phyloP scores from a whole-genome alignment of 208 protist genomes.

The Crithidia brevicula region DNA sequence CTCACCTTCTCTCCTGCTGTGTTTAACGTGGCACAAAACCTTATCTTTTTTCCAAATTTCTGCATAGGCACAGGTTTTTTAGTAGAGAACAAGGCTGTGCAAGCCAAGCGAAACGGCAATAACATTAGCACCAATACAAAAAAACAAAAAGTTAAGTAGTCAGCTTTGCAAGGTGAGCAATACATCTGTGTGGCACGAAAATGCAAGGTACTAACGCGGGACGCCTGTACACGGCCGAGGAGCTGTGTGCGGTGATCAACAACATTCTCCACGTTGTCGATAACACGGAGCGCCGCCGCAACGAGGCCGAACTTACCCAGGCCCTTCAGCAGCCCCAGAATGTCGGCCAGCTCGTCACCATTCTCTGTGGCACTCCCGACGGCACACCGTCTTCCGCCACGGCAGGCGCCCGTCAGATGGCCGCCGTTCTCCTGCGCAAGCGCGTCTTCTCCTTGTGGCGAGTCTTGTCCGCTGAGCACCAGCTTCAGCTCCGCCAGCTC shows the following conservation, averaged over 20 bases:
- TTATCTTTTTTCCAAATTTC: no score
- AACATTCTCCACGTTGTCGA: slow-evolving; percentile 56
- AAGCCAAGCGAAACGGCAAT: no score
- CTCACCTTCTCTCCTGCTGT: no score
- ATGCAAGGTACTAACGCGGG: neutral
- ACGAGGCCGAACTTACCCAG: slow-evolving; percentile 48
- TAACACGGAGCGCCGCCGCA: slow-evolving; percentile 72
- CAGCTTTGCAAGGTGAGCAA: neutral
- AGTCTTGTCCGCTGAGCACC: slow-evolving; percentile 39
- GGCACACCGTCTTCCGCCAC: slow-evolving; percentile 26
- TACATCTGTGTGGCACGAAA: neutral
- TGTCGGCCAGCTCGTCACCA: slow-evolving; percentile 51
- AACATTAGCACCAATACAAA: no score
- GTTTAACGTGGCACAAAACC: no score
- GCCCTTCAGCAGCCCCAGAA: slow-evolving; percentile 48
- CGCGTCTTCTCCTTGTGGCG: slow-evolving; percentile 78
- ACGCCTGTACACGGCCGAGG: slow-evolving; percentile 32
- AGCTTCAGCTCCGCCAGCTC: slow-evolving; percentile 55
- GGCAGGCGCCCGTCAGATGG: slow-evolving; percentile 78
- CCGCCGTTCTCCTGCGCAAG: slow-evolving; percentile 83
- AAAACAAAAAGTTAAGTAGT: slow-evolving; percentile 13
- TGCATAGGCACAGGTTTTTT: no score
- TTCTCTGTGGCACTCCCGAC: slow-evolving; percentile 41
- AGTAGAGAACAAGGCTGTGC: no score
- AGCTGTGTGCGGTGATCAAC: slow-evolving; percentile 58